Base-by-base conservation (phyloP, 2,329 filamentous ascomycete species). In the Clarireedia paspali region DNA sequence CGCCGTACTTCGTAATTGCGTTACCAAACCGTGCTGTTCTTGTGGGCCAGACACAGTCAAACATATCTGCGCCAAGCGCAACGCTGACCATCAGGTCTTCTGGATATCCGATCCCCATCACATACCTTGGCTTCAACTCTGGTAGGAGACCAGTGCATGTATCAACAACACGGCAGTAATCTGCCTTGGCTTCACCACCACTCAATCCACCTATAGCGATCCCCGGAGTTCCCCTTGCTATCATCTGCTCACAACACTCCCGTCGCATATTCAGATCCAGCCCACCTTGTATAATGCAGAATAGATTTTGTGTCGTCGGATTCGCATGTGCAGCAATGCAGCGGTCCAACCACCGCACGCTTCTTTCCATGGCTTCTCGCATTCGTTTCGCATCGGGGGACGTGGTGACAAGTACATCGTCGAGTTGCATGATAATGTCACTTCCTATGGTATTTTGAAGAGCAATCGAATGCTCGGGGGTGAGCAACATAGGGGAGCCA, bases 401-500 rank as follows among this genome's bases (percentile, higher is more conserved):
- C 0, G 94, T 99, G 0, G 94, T 97, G 30, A 91, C 92, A 51
- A 99, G 87, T 14, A 99, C 95, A 71, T 99, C 95, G 76, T 99
- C 94, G 4, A 99, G 84, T 73, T 99, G 95, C 95, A 99, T 99
- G 63, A 97, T 96, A 65, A 99, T 97, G 73, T 99, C 94, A 61
- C 90, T 95, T 61, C 94, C 94, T 67, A 99, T 99, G 54, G 87
- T 92, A 72, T 99, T 97, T 70, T 99, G 94, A 3, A 99, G 79
- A 10, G 85, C 87, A 65, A 99, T 96, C 0, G 94, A 97, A 74
- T 97, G 92, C 71, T 99, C 95, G 0, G 94, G 94, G 0, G 94
- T 99, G 47, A 99, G 83, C 10, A 99, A 84, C 94, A 99, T 97
- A 6, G 92, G 92, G 2, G 84, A 85, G 36, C 91, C 91, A 75